These are phyloP conservation scores for Zizania palustris DNA, from an alignment of 202 grass and related monocot species.

Conservation along the genomic window DNA sequence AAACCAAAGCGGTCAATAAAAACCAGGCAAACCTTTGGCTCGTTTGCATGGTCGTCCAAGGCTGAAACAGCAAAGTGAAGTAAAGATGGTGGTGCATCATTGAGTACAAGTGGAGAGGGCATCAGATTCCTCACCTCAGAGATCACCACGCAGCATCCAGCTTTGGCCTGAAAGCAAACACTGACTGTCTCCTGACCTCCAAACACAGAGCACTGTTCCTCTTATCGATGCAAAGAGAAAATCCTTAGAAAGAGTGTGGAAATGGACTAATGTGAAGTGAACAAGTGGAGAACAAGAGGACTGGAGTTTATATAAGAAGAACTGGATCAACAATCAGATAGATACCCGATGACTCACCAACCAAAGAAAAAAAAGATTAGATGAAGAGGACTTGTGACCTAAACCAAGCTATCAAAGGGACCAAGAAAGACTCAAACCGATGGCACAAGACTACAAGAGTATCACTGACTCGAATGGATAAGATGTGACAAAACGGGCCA, in stretches of 20 bases:
- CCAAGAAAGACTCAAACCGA: constrained; percentile 40
- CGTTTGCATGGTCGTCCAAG: neutral
- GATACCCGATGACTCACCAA: constrained; percentile 42
- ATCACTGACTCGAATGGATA: constrained; percentile 7
- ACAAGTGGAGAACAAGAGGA: constrained; percentile 29
- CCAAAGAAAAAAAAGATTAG: constrained; percentile 50
- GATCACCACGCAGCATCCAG: constrained; percentile 37
- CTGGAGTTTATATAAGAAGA: constrained; percentile 23
- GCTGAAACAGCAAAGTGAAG: neutral
- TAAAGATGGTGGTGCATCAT: constrained; percentile 8
- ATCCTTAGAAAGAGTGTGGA: neutral
- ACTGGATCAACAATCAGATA: constrained; percentile 11
- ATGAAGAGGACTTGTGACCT: constrained; percentile 44
- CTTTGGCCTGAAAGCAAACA: constrained; percentile 30
- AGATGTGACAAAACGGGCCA: constrained; percentile 35
- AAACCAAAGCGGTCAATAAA: constrained; percentile 15
- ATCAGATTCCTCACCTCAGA: constrained; percentile 53
- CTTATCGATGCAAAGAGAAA: constrained; percentile 17
- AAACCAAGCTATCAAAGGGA: constrained; percentile 21
- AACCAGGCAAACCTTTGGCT: neutral
- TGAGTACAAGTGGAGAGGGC: constrained; percentile 21
- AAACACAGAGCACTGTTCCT: constrained; percentile 8
- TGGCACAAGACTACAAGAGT: neutral
- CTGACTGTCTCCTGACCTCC: constrained; percentile 29
- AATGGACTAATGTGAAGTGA: neutral